These are phyloP conservation scores for Boletus eberwhitei DNA, from an alignment of 768 basidiomycete species.

Conservation along the genomic window DNA sequence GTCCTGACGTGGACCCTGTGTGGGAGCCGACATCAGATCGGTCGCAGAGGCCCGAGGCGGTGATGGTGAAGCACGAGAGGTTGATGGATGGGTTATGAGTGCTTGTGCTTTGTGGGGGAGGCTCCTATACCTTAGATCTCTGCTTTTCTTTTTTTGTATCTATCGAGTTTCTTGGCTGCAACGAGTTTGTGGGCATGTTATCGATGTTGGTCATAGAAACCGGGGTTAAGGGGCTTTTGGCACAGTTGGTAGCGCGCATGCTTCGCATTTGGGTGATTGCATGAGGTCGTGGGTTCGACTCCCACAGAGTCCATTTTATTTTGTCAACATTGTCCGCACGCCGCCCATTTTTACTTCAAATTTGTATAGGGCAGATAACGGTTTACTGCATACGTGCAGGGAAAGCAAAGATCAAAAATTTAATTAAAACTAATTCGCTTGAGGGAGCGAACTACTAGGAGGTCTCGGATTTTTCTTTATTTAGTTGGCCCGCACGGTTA, in stretches of 20 bases:
- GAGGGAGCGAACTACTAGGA: too few species aligned
- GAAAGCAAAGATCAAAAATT: too few species aligned
- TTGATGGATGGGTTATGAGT: conserved; percentile 25
- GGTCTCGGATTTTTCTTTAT: too few species aligned
- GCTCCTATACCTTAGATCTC: conserved; percentile 14
- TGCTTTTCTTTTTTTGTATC: not conserved
- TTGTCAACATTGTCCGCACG: not conserved
- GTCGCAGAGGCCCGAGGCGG: conserved; percentile 53
- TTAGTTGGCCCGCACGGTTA: too few species aligned
- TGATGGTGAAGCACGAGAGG: conserved; percentile 70
- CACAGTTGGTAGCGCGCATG: conserved; percentile 61
- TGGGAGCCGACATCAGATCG: conserved; percentile 85
- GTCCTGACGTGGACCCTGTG: conserved; percentile 96
- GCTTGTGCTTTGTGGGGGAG: not conserved
- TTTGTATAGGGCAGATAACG: too few species aligned
- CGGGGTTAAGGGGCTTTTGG: conserved; percentile 41
- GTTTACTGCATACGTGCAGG: too few species aligned
- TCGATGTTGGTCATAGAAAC: accelerated
- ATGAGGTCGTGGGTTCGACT: conserved; percentile 59
- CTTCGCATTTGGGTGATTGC: conserved; percentile 48
- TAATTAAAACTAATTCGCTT: too few species aligned
- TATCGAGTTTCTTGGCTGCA: too few species aligned
- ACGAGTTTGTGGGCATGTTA: not conserved
- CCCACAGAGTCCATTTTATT: conserved; percentile 34
- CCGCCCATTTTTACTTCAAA: too few species aligned